Evolutionary conservation across 2,329 filamentous ascomycete species (phyloP).

Genomic region (Fusarium dlaminii): DNA sequence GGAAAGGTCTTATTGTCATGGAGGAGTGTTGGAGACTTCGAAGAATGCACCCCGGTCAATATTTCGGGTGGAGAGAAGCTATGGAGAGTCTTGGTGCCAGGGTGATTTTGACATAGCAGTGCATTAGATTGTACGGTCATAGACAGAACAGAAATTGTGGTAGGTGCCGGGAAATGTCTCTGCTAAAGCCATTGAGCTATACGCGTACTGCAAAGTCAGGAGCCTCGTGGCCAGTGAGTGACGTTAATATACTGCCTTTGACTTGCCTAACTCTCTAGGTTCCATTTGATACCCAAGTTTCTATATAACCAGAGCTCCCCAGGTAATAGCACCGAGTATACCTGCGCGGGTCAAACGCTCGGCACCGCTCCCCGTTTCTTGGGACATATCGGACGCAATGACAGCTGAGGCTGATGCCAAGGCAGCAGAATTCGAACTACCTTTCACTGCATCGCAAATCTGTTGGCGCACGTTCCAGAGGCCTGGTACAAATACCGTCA

Average conservation of each 20-base stretch:
- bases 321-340: neutral
- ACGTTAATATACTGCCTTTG: neutral
- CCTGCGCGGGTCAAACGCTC: accelerated
- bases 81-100: neutral
- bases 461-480: neutral
- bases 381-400: neutral
- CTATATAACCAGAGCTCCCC: neutral
- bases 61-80: neutral
- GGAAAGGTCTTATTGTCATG: neutral
- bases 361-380: neutral
- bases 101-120: neutral
- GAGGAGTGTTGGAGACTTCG: neutral
- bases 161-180: neutral
- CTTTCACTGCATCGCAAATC: neutral
- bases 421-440: neutral
- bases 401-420: neutral
- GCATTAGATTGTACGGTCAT: neutral
- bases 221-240: neutral
- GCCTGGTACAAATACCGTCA: neutral
- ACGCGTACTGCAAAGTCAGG: neutral
- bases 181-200: accelerated
- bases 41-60: neutral
- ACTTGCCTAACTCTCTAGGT: neutral
- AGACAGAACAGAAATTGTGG: neutral
- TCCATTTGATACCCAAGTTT: too few species aligned